Evolutionary conservation across 2,329 filamentous ascomycete genomes (phyloP), one percentile per base, ranked within the genome.

Genomic region (Phaeophleospora eucalypticola): DNA sequence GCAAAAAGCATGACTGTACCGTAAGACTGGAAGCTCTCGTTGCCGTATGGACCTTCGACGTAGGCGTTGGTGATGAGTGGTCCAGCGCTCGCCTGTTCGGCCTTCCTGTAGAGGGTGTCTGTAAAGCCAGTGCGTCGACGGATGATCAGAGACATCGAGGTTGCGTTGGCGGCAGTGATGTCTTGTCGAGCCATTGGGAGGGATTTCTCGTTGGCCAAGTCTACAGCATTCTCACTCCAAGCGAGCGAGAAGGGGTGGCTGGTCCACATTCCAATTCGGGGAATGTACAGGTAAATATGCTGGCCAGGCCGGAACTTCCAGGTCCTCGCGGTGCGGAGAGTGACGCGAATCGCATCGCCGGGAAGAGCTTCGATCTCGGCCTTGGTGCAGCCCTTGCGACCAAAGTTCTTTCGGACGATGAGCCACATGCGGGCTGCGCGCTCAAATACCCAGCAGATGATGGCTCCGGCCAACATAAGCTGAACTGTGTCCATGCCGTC

Each of bases 1-100:
- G 91, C 90, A 64, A 96, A 89, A 46, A 98, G 83, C 53, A 98
- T 80, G 36, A 84, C 83, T 36, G 94, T 93, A 33, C 93, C 91
- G 68, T 96, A 97, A 6, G 90, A 96, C 68, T 89, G 84, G 54
- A 97, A 83, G 51, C 82, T 83, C 68, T 95, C 86, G 63, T 89
- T 65, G 48, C 73, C 73, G 65, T 97, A 97, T 0, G 93, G 91
- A 0, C 93, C 93, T 70, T 97, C 93, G 51, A 94, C 81, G 48
- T 87, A 82, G 27, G 88, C 89, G 48, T 76, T 78, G 45, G 90
- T 74, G 9, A 76, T 75, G 50, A 90, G 71, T 12, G 75, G 75
- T 24, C 72, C 73, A 18, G 69, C 67, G n/a, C 74, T 71, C 16
- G 74, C 68, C 21, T 71, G 68, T 47, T 76, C 72, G 4, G 87